phyloP scores from a whole-genome alignment of 1,139 yeast genomes.

The Zygosaccharomyces sapae region DNA sequence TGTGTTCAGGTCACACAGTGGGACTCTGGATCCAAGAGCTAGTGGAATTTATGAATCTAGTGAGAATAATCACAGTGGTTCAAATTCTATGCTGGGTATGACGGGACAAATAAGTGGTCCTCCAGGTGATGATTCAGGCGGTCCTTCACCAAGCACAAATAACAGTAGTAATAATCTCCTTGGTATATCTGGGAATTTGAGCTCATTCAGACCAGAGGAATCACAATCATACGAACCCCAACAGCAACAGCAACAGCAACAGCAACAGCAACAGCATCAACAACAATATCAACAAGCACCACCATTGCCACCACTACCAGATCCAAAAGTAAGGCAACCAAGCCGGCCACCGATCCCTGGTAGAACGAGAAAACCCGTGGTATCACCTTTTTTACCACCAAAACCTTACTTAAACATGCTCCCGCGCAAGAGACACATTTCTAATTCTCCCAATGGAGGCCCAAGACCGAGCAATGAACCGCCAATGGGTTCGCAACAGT shows the following conservation, averaged over 20 bases:
- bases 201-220: background rate
- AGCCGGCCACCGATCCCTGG: slow-evolving; percentile 4
- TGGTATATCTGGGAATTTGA: background rate
- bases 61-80: background rate
- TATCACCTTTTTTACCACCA: slow-evolving; percentile 27
- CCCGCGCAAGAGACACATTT: slow-evolving; percentile 21
- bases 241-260: slow-evolving; percentile 1
- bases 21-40: slow-evolving; percentile 3
- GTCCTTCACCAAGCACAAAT: background rate
- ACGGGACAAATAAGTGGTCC: slow-evolving; percentile 11
- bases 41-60: background rate
- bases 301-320: slow-evolving; percentile 10
- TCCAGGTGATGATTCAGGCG: background rate
- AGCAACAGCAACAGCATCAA: slow-evolving; percentile 1
- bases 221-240: slow-evolving; percentile 2
- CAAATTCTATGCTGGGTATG: slow-evolving; percentile 12
- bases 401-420: slow-evolving; percentile 19
- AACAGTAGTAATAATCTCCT: background rate
- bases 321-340: slow-evolving; percentile 4
- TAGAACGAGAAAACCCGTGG: slow-evolving; percentile 14
- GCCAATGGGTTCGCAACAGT: background rate
- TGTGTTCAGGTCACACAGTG: background rate
- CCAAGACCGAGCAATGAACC: slow-evolving; percentile 1
- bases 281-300: slow-evolving; percentile 4
- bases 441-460: slow-evolving; percentile 3